A percentile compares a stretch with the other conserved stretches of the same genome.
Evolutionary conservation across 805 yeast species (phyloP).

Genomic region (Ogataea ganodermae): DNA sequence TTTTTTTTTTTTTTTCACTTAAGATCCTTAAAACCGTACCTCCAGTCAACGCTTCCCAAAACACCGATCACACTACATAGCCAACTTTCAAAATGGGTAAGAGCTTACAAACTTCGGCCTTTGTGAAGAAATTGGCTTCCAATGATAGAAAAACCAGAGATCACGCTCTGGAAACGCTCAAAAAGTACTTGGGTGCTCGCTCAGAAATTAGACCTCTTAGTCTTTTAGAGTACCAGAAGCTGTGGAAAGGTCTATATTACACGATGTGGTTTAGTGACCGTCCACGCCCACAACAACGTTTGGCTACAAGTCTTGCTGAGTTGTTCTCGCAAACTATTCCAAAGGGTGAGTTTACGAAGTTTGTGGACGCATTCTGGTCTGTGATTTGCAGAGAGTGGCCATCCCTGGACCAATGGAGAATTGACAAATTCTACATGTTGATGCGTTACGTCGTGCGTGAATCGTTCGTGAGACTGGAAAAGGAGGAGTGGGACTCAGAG

Average conservation of each 20-base stretch:
- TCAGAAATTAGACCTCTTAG: slow-evolving; percentile 45
- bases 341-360: slow-evolving; percentile 44
- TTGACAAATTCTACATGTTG: slow-evolving; percentile 83
- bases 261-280: slow-evolving; percentile 97
- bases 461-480: slow-evolving; percentile 56
- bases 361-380: slow-evolving; percentile 78
- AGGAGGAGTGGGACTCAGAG: slow-evolving; percentile 54
- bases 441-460: slow-evolving; percentile 75
- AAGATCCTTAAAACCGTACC: not conserved
- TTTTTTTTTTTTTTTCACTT: not conserved
- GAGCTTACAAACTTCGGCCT: slow-evolving; percentile 44
- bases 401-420: slow-evolving; percentile 76
- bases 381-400: slow-evolving; percentile 83
- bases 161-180: slow-evolving; percentile 66
- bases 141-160: slow-evolving; percentile 77
- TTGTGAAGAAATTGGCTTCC: slow-evolving; percentile 82
- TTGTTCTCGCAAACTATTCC: slow-evolving; percentile 49
- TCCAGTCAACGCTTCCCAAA: not conserved
- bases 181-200: slow-evolving; percentile 53
- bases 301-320: slow-evolving; percentile 71
- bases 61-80: not conserved
- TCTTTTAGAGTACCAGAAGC: slow-evolving; percentile 65
- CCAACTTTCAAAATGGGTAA: slow-evolving; percentile 1
- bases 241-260: slow-evolving; percentile 95
- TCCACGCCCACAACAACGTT: slow-evolving; percentile 85